Evolutionary conservation across 495 filamentous ascomycete species (phyloP), one percentile per base, ranked within the genome.

Genomic region (Penicillium subrubescens): DNA sequence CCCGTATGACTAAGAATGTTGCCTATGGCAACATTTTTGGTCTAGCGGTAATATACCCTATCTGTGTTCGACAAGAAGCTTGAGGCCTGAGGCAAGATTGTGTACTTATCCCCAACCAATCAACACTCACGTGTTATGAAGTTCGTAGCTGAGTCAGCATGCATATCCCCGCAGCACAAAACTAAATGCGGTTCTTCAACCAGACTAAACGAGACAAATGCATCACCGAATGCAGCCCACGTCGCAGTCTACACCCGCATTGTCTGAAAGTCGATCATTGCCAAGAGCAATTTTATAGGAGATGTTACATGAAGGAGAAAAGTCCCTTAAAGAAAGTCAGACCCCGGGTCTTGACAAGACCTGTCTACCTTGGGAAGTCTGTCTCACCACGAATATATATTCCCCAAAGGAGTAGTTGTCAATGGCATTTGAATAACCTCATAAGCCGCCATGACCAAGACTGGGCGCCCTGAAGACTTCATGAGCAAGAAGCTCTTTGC

Each of bases 401-500:
- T 41, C 2, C 14, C 15, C 2, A 17, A 14, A 17, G 37, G 3
- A 39, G 1, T 4, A 12, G 23, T 11, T 23, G 14, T 31, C 15
- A 2, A 46, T 44, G 25, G 37, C 56, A 43, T 5, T 8, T 7
- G 29, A 19, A 11, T 17, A 55, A 19, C 27, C 27, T n/a, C 2
- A n/a, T 23, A 29, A 48, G 27, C 27, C 11, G 43, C 4, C 17
- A 59, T 59, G 57, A 35, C 50, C 21, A 29, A 25, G 14, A 44
- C 41, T 21, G n/a, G 39, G 43, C 27, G 27, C 27, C 62, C 48
- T 4, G 62, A 60, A 19, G 50, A 55, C 11, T 35, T 37, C n/a
- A 55, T 65, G 57, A 65, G 63, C 57, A 65, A 60, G 48, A 65
- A 65, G 57, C 51, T 65, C 3, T 14, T 65, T 19, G 14, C n/a